phyloP scores from a whole-genome alignment of 2,329 filamentous ascomycete genomes.

The Calonectria pauciramosa region DNA sequence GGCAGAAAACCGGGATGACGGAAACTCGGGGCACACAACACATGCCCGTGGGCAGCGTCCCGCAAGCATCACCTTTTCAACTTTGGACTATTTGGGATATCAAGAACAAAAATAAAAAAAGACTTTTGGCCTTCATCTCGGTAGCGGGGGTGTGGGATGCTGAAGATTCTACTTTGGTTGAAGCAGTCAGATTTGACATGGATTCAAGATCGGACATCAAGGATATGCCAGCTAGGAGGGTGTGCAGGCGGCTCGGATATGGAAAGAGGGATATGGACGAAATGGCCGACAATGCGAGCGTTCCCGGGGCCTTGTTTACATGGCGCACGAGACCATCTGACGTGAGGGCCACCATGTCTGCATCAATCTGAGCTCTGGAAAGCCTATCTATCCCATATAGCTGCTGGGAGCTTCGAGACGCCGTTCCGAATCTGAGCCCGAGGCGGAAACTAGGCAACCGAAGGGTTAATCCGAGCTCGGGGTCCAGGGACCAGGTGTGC shows the following conservation, averaged over 20 bases:
- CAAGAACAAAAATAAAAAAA: neutral
- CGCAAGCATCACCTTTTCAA: slow-evolving; percentile 34
- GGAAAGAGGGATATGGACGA: neutral
- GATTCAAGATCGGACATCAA: slow-evolving; percentile 34
- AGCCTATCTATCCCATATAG: slow-evolving; percentile 10
- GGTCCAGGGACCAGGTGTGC: slow-evolving; percentile 9
- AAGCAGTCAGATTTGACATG: slow-evolving; percentile 35
- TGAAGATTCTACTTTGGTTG: slow-evolving; percentile 18
- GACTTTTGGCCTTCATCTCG: slow-evolving; percentile 25
- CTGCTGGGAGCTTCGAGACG: neutral
- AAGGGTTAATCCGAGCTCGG: slow-evolving; percentile 13
- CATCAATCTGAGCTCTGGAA: slow-evolving; percentile 12
- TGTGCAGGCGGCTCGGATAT: neutral
- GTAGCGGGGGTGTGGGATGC: slow-evolving; percentile 24
- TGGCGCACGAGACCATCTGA: slow-evolving; percentile 10
- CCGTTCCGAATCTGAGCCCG: slow-evolving; percentile 1
- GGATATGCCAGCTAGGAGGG: slow-evolving; percentile 23
- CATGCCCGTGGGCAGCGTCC: slow-evolving; percentile 12
- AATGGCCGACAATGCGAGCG: slow-evolving; percentile 1
- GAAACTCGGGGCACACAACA: slow-evolving; percentile 8
- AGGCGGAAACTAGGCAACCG: slow-evolving; percentile 13
- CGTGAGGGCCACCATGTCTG: neutral
- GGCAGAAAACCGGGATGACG: slow-evolving; percentile 21
- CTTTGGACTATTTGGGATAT: neutral
- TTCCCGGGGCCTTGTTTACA: neutral